phyloP scores from a whole-genome alignment of 2,329 filamentous ascomycete genomes.

The Colletotrichum godetiae region DNA sequence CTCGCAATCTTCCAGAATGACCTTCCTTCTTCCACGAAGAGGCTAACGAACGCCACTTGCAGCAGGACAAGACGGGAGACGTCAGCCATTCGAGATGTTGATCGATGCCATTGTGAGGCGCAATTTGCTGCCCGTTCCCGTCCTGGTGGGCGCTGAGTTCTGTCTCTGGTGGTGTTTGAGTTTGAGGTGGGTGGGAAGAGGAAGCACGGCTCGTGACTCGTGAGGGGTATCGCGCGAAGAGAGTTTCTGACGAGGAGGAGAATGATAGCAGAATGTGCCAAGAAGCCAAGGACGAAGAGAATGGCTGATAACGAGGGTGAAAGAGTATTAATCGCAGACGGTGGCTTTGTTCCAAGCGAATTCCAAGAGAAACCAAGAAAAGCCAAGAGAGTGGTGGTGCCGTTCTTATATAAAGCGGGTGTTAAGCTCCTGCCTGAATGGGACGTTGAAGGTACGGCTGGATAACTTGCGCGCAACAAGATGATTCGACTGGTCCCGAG shows the following conservation, averaged over 20 bases:
- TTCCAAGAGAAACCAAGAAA: slow-evolving; percentile 32
- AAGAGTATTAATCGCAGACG: background rate
- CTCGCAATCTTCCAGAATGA: slow-evolving; percentile 1
- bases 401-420: slow-evolving; percentile 24
- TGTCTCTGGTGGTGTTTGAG: background rate
- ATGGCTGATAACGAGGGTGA: background rate
- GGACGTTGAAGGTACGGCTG: background rate
- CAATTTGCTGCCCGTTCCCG: background rate
- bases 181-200: background rate
- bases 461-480: background rate
- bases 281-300: slow-evolving; percentile 11
- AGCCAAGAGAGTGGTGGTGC: slow-evolving; percentile 31
- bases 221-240: background rate
- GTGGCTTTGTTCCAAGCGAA: slow-evolving; percentile 12
- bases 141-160: background rate
- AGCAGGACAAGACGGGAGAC: slow-evolving; percentile 1
- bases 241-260: background rate
- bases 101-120: slow-evolving; percentile 1
- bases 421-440: slow-evolving; percentile 31
- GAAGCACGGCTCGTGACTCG: background rate
- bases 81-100: slow-evolving; percentile 6
- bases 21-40: slow-evolving; percentile 7
- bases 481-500: slow-evolving; percentile 24
- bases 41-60: slow-evolving; percentile 11
- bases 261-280: slow-evolving; percentile 27